phyloP scores from a whole-genome alignment of 768 basidiomycete genomes.

The Auriscalpium orientale region DNA sequence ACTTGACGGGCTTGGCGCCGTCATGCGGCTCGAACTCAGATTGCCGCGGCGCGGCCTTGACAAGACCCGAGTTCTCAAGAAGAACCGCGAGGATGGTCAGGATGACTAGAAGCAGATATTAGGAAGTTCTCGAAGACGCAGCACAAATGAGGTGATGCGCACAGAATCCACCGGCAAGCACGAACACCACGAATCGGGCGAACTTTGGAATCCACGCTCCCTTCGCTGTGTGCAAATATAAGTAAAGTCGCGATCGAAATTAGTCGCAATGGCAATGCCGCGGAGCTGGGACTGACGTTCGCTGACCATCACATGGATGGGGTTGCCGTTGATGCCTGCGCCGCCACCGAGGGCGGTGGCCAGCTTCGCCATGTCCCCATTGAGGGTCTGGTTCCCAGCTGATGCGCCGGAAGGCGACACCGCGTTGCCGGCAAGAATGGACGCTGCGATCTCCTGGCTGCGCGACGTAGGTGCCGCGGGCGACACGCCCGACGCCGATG shows the following conservation, averaged over 20 bases:
- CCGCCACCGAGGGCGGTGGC: conserved; percentile 35
- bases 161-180: conserved; percentile 60
- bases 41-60: conserved; percentile 80
- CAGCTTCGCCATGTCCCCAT: conserved; percentile 34
- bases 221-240: conserved; percentile 39
- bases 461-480: conserved; percentile 18
- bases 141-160: conserved; percentile 21
- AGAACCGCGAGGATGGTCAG: conserved; percentile 83
- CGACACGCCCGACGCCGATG: not conserved
- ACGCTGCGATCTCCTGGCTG: conserved; percentile 37
- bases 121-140: not conserved
- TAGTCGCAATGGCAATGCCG: not conserved
- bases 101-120: conserved; percentile 41
- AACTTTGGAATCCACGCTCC: conserved; percentile 59
- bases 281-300: conserved; percentile 51
- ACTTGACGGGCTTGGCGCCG: conserved; percentile 71
- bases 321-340: conserved; percentile 41
- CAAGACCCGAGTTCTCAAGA: conserved; percentile 87
- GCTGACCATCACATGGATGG: conserved; percentile 75
- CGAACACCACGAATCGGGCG: conserved; percentile 51
- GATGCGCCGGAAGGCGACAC: not conserved
- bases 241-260: conserved; percentile 7
- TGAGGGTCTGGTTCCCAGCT: conserved; percentile 6
- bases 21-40: conserved; percentile 77
- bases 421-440: conserved; percentile 23